Base-by-base conservation (phyloP, 208 protist genomes). In the Endotrypanum monterogeii region DNA sequence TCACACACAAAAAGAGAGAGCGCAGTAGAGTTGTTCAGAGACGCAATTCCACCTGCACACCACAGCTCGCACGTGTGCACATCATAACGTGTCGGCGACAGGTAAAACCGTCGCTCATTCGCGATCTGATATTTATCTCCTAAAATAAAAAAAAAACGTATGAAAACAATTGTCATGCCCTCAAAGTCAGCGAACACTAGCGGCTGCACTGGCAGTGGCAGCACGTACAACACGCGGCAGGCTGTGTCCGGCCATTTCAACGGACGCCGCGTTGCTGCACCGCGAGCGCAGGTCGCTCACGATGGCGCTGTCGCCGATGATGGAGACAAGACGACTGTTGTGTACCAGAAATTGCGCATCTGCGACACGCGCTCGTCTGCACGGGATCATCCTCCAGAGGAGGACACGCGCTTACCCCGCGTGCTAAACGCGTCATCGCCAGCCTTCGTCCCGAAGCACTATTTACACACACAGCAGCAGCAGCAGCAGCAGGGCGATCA, bases 351-450 rank as follows among this genome's bases (percentile, higher is more conserved):
- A 16, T 7, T 2, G 44, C 62, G 32, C 41, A 32, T 32, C 41
- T 52, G 37, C 39, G 44, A 37, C 41, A 39, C 62, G 20, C 60
- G 61, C 52, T 32, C 50, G 41, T 37, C 67, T 28, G 58, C 37
- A 4, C 58, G 52, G 25, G 60, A 25, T 3, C 67, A 69, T 57
- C n/a, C 30, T 32, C 23, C 44, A 46, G 60, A 74, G 23, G 54
- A 70, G 52, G 51, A 62, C 1, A 60, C 48, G 28, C 16, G 56
- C 8, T 12, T 37, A 25, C 51, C 44, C 0, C 52, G 66, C 14
- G 54, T 11, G 50, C 57, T 81, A 35, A 81, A 69, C 52, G 66
- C 71, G 5, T 65, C 55, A 12, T 81, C 76, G 3, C 76, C 76
- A 0, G 76, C 52, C 25, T 81, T 81, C 46, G 20, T 81, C 2